Evolutionary conservation across 2,329 filamentous ascomycete species (phyloP), one percentile per base, ranked within the genome.

Genomic region (Trichoderma harzianum): DNA sequence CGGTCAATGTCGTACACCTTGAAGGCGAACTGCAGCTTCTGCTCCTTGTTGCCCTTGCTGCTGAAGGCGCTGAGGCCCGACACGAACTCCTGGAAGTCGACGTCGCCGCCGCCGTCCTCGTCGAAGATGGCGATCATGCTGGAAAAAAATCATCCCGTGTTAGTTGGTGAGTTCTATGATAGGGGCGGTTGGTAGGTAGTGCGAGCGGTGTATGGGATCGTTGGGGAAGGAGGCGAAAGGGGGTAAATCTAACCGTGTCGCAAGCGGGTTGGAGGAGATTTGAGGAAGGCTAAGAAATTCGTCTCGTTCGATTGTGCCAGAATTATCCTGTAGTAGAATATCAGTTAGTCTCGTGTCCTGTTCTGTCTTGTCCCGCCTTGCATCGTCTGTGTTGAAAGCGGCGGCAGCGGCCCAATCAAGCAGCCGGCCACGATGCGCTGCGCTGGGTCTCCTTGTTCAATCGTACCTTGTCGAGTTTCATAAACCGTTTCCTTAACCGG

Each of bases 111-210:
- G 74, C 96, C 96, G 82, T 99, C 96, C 83, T 98, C 96, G 82
- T 99, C 96, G 80, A 99, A 98, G 78, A 98, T 99, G 72, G 96
- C 95, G 79, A 99, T 99, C 94, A 99, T 97, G 83, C 93, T 95
- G 12, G 14, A 39, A 5, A 43, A 43, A 43, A 43, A 43, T n/a
- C 24, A 16, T 28, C n/a, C 24, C 24, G 24, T 30, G 68, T 65
- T 47, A 65, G 61, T 32, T 32, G 28, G n/a, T 64, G 24, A 10
- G 2, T 51, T 18, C 18, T 18, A 16, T 18, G 16, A 24, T n/a
- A 43, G 39, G 16, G 16, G 14, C 43, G 6, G 58, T 12, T 6
- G 30, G 16, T n/a, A 2, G 47, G 12, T 26, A 18, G 26, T 24
- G 58, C 43, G 36, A 60, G 57, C 66, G 57, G 57, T 69, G 66